phyloP scores from a whole-genome alignment of 306 rosid species.

The Quillaja saponaria region DNA sequence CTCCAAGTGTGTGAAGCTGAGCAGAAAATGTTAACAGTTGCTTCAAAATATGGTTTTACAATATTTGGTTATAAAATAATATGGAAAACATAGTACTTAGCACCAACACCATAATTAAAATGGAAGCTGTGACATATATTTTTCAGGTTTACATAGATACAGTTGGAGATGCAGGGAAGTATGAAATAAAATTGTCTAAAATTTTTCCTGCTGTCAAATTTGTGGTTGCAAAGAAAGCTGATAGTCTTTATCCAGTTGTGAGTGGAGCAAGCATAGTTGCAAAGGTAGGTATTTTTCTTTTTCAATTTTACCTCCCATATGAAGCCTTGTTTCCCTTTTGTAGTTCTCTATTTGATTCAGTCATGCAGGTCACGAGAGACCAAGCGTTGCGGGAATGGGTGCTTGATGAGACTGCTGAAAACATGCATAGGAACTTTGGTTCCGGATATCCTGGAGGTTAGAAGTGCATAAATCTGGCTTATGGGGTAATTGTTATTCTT shows the following conservation, averaged over 20 bases:
- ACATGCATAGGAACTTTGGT: slow-evolving; percentile 73
- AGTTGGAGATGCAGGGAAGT: slow-evolving; percentile 89
- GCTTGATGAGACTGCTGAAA: slow-evolving; percentile 83
- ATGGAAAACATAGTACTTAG: no score
- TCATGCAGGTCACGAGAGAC: slow-evolving; percentile 82
- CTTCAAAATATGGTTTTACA: no score
- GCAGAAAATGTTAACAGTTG: no score
- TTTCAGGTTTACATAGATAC: slow-evolving; percentile 90
- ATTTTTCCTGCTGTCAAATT: slow-evolving; percentile 72
- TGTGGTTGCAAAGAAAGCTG: slow-evolving; percentile 97
- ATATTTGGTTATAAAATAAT: no score
- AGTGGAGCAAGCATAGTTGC: slow-evolving; percentile 97
- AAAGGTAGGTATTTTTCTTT: slow-evolving; percentile 51
- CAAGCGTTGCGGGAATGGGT: slow-evolving; percentile 77
- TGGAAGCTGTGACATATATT: no score
- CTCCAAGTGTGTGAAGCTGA: no score
- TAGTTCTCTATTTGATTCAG: slow-evolving; percentile 15
- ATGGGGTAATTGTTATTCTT: slow-evolving; percentile 9
- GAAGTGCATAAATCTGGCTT: slow-evolving; percentile 19
- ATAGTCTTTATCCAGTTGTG: slow-evolving; percentile 94
- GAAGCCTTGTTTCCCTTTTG: neutral
- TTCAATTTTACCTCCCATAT: neutral
- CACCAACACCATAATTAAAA: no score
- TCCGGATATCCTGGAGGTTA: slow-evolving; percentile 98
- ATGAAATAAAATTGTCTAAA: slow-evolving; percentile 64